Base-by-base conservation (phyloP, 176 grass and related monocot species). In the Zoysia japonica region DNA sequence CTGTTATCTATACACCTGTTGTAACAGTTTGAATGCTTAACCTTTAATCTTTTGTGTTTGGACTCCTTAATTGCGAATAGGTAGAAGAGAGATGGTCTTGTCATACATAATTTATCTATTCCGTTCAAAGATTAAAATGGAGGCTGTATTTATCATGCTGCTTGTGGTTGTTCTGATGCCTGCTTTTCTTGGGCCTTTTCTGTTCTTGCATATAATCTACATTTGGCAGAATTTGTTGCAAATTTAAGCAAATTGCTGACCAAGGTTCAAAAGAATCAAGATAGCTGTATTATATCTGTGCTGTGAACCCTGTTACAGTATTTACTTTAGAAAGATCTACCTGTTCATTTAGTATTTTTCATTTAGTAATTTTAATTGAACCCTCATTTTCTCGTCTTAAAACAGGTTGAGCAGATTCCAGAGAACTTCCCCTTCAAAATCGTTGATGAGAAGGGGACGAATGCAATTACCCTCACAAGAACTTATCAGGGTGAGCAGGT, bases 341-440 rank as follows among this genome's bases (percentile, higher is more conserved):
- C 2, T 77, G 14, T 65, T 72, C 0, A 43, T 59, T n/a, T 61
- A 3, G 13, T 43, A 8, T 66, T 55, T 67, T 67, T 8, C 16
- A 19, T 28, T 50, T 48, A 4, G 28, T 28, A 28, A 28, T 28
- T 28, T 28, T 28, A 28, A 28, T 13, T 47, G 17, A 43, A 61
- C 7, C 41, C 80, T 88, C 40, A 80, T 65, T 39, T 67, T 9
- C 38, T 77, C 6, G 0, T 73, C 35, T 19, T 50, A 75, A 54
- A 81, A 70, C 84, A 94, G 92, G 86, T 89, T 13, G 88, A 99
- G 57, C 88, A 93, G 68, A 78, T 89, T 59, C 96, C 96, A 11
- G 82, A 82, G 2, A 78, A 84, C 10, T 95, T 99, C 69, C 96
- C 92, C 64, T 99, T 99, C 60, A 83, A 95, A 76, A 93, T 99